Evolutionary conservation across 176 grass and related monocot species (phyloP).

Genomic region (Oryza meridionalis): DNA sequence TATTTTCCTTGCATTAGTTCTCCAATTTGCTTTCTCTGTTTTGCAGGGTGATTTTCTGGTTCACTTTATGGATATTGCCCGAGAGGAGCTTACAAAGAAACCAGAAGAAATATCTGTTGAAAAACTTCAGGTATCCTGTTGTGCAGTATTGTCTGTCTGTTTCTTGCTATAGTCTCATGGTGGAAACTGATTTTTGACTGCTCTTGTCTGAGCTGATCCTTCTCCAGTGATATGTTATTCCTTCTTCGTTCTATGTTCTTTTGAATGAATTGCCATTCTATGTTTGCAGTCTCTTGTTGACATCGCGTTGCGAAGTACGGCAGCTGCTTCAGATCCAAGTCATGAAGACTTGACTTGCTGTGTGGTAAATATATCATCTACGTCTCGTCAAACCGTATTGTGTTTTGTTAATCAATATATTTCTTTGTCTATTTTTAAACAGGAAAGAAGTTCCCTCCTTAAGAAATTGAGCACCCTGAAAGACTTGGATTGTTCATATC

Average conservation of each 20-base stretch:
- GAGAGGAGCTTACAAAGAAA: conserved; percentile 91
- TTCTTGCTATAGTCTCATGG: neutral
- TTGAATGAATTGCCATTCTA: conserved; percentile 21
- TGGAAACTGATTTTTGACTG: neutral
- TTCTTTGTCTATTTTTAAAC: conserved; percentile 41
- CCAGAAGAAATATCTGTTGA: conserved; percentile 92
- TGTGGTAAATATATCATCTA: conserved; percentile 60
- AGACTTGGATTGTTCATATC: conserved; percentile 70
- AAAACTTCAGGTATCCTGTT: conserved; percentile 84
- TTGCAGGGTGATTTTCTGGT: conserved; percentile 98
- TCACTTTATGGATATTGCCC: conserved; percentile 99
- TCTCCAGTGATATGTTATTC: conserved; percentile 34
- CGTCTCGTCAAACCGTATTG: conserved; percentile 27
- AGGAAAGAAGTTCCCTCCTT: conserved; percentile 89
- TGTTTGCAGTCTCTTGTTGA: conserved; percentile 87
- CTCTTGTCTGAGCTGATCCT: conserved; percentile 23
- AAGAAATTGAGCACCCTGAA: conserved; percentile 81
- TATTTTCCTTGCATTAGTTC: conserved; percentile 35
- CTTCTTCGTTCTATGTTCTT: conserved; percentile 3
- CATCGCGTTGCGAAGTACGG: conserved; percentile 87
- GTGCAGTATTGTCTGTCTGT: conserved; percentile 23
- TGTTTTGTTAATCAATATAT: conserved; percentile 29
- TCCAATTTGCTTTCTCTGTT: conserved; percentile 42
- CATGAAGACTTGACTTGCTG: conserved; percentile 96
- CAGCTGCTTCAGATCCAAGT: conserved; percentile 87